Evolutionary conservation across 2,329 filamentous ascomycete species (phyloP), one percentile per base, ranked within the genome.

Genomic region (Aspergillus jensenii): DNA sequence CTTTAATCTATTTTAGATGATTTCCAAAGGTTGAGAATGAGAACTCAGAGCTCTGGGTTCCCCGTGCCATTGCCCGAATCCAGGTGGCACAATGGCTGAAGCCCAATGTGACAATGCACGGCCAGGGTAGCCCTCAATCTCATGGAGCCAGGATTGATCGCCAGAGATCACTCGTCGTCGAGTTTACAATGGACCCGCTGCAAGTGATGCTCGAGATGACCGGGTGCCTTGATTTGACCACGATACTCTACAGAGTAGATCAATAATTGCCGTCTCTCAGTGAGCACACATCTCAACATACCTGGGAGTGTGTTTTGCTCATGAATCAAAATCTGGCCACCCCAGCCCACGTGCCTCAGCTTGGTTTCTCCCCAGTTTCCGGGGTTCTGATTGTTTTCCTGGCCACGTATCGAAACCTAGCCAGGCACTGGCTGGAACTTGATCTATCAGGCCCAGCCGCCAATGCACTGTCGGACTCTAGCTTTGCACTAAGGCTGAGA

Each of bases 351-450:
- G 44, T 49, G 45, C 27, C 53, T 40, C 44, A 15, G 46, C 50
- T 44, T 39, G 35, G 37, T 56, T 46, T 51, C 17, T 15, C 40
- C 31, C 11, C 35, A 15, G 45, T 15, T 46, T 27, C 11, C 35
- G 12, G 45, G 50, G 25, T 37, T 27, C 23, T 33, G 23, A 47
- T 53, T 21, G 25, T 44, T 50, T 50, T 19, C 17, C 27, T 49
- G 40, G 45, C 56, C 56, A 58, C 56, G 51, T 51, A 19, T 45
- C 25, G 45, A 39, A 51, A 21, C 56, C 46, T 54, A 54, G 54
- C 51, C 56, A 55, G 56, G 39, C 47, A 58, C 51, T 58, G 52
- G 51, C 45, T 58, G 52, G 56, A 58, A 58, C 56, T 51, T 58
- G 56, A 58, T 50, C 56, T 58, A 58, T 58, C 56, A 58, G 56